A percentile compares a stretch with the other conserved stretches of the same genome.
Conservation (phyloP, 805 yeast species). For the Candida easanensis region DNA sequence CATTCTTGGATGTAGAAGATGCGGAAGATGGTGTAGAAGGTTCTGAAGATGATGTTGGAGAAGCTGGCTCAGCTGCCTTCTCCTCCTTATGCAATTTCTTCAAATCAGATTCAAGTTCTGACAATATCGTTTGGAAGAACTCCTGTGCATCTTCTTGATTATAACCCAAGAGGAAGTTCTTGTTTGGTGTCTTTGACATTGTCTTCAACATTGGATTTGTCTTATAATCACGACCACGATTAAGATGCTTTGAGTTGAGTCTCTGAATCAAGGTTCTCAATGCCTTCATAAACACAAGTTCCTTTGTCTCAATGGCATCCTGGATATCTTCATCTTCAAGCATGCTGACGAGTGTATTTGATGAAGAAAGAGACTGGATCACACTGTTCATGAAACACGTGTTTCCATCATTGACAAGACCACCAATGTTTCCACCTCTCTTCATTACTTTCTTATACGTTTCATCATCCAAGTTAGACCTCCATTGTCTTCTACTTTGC, state of each 20-base stretch:
- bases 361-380: constrained; percentile 76
- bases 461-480: constrained; percentile 12
- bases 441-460: constrained; percentile 38
- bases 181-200: constrained; percentile 77
- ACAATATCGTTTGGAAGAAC: constrained; percentile 78
- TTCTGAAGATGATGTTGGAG: background rate
- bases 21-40: constrained; percentile 8
- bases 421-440: constrained; percentile 78
- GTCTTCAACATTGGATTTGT: constrained; percentile 58
- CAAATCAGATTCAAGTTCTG: constrained; percentile 60
- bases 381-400: constrained; percentile 95
- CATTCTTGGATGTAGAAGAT: constrained; percentile 17
- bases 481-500: background rate
- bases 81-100: constrained; percentile 28
- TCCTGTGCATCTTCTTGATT: constrained; percentile 98
- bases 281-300: constrained; percentile 49
- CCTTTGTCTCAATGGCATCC: constrained; percentile 18
- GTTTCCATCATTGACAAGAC: constrained; percentile 85
- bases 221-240: constrained; percentile 53
- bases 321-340: constrained; percentile 39
- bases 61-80: background rate
- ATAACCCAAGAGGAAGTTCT: constrained; percentile 74
- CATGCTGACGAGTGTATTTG: constrained; percentile 55
- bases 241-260: constrained; percentile 54
- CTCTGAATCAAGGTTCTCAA: constrained; percentile 50